Evolutionary conservation across 179 eudicot species (phyloP).

Genomic region (Heliamphora pulchella): DNA sequence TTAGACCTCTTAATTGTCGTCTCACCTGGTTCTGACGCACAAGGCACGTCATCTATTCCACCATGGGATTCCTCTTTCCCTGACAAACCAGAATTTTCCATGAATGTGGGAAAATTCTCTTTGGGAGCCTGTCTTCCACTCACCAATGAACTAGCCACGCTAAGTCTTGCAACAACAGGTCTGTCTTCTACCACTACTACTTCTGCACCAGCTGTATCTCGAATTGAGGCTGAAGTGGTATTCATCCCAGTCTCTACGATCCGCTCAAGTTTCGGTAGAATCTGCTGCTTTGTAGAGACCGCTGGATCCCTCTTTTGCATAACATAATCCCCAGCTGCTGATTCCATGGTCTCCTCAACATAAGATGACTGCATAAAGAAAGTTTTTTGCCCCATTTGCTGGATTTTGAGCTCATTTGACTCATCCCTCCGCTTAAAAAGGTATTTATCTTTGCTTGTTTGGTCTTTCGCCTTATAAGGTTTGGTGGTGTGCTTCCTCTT

Average conservation of each 20-base stretch:
- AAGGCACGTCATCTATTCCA: neutral
- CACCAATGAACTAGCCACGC: too few relatives aligned
- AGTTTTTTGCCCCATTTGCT: constrained; percentile 27
- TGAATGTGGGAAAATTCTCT: neutral
- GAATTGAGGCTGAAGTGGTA: too few relatives aligned
- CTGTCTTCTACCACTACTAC: too few relatives aligned
- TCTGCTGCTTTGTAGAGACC: too few relatives aligned
- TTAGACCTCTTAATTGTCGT: neutral
- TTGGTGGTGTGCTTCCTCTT: constrained; percentile 49
- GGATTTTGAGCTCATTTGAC: constrained; percentile 23
- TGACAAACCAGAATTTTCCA: neutral
- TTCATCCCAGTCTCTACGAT: neutral
- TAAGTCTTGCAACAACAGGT: too few relatives aligned
- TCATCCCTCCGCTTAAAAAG: constrained; percentile 80
- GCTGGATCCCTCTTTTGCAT: constrained; percentile 38
- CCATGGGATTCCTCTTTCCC: neutral
- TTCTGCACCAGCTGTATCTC: too few relatives aligned
- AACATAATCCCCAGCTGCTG: constrained; percentile 34
- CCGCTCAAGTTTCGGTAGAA: constrained; percentile 12
- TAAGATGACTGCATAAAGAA: constrained; percentile 32
- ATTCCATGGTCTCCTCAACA: constrained; percentile 30
- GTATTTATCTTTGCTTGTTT: constrained; percentile 57
- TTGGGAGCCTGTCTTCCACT: too few relatives aligned
- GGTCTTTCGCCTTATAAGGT: constrained; percentile 50
- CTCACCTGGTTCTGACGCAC: neutral